Percentiles rank a stretch among this genome's conserved stretches.
Evolutionary conservation across 2,329 filamentous ascomycete species (phyloP).

Genomic region (Colletotrichum sp.): DNA sequence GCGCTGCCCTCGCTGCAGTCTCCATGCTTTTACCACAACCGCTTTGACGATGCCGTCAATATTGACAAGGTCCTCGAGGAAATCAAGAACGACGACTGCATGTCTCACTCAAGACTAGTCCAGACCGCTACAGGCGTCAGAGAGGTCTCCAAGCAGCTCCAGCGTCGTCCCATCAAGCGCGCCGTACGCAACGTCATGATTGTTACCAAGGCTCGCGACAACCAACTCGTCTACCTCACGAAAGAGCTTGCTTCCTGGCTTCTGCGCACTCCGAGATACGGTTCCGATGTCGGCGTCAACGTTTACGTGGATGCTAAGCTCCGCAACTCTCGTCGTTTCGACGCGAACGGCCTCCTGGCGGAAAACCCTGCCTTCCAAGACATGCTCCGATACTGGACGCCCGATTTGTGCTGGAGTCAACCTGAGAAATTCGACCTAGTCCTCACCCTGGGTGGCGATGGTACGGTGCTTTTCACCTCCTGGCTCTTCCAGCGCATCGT

Average conservation of each 20-base stretch:
- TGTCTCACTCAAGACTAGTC: conserved; percentile 92
- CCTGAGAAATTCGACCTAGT: conserved; percentile 97
- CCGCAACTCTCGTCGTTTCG: conserved; percentile 85
- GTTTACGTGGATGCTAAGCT: conserved; percentile 99
- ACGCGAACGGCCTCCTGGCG: conserved; percentile 73
- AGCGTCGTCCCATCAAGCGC: conserved; percentile 88
- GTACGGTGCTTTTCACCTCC: conserved; percentile 86
- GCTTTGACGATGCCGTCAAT: conserved; percentile 95
- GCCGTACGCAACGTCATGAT: conserved; percentile 97
- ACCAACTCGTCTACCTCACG: conserved; percentile 87
- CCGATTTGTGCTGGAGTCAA: conserved; percentile 90
- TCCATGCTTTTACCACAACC: conserved; percentile 96
- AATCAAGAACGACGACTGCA: conserved; percentile 85
- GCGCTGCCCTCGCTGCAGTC: conserved; percentile 78
- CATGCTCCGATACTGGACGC: conserved; percentile 96
- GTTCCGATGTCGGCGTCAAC: conserved; percentile 87
- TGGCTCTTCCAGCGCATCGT: conserved; percentile 94
- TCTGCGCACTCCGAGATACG: conserved; percentile 86
- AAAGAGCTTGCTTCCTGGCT: conserved; percentile 89
- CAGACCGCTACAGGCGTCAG: conserved; percentile 95
- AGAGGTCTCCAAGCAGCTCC: conserved; percentile 94
- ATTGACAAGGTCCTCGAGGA: conserved; percentile 95
- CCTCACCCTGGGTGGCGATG: conserved; percentile 84
- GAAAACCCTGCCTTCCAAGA: conserved; percentile 77
- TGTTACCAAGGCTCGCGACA: conserved; percentile 96